Base-by-base conservation (phyloP, 2,329 filamentous ascomycete genomes). In the Pseudogymnoascus sp. region DNA sequence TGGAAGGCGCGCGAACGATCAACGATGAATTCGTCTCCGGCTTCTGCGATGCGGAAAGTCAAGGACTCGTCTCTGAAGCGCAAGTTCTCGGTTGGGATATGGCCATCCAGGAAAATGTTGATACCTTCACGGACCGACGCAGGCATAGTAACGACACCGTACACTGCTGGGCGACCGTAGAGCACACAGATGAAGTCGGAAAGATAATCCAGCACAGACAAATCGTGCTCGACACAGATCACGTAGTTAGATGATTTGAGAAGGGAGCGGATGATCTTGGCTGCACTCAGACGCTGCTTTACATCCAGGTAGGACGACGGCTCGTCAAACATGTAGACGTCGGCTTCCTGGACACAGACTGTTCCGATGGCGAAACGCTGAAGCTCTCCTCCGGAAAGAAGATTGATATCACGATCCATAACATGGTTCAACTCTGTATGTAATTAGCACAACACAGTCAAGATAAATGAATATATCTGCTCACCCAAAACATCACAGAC, bases 241-340 rank as follows among this genome's bases (percentile, higher is more conserved):
- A 99, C 90, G 75, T 98, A 99, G 80, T 96, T 91, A 72, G 97
- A 85, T 57, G 92, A 86, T 60, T 90, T 85, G 63, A 97, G 85
- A 61, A 99, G 86, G 68, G 91, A 93, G 69, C 95, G 92, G 72
- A 99, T 98, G 71, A 96, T 90, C 71, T 89, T 86, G 71, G 92
- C 93, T 68, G 96, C 95, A 70, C 89, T 90, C 70, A 99, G 82
- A 88, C 95, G 90, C 80, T 99, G 95, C 85, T 98, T 98, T 75
- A 99, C 95, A 89, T 99, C 96, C 65, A 99, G 85, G 78, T 97
- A 99, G 39, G 95, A 99, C 43, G 93, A 98, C 16, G 96, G 96
- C 81, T 99, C 95, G 78, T 99, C 95, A 73, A 99, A 99, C 95
- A 99, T 98, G 83, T 99, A 99, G 80, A 96, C 92, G 76, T 99